Percentiles rank a stretch among this genome's conserved stretches.
Conservation (phyloP, 2,329 filamentous ascomycete species). For the Colletotrichum musae region DNA sequence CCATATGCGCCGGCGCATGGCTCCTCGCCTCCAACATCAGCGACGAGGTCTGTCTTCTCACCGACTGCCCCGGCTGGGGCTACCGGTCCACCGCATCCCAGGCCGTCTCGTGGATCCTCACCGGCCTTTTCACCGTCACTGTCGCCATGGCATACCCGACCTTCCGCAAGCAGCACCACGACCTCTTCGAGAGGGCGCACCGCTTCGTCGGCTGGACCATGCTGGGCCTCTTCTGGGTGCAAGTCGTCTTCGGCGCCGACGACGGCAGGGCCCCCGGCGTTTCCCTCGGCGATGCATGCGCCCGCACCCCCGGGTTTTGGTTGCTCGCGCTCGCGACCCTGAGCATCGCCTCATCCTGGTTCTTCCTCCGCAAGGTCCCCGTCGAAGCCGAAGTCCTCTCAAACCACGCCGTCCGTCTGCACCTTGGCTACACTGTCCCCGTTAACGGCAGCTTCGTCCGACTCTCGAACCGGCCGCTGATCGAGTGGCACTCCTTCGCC, state of each 20-base stretch:
- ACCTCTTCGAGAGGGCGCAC: slow-evolving; percentile 58
- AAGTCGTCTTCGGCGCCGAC: slow-evolving; percentile 67
- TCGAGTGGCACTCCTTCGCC: slow-evolving; percentile 84
- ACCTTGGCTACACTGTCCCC: slow-evolving; percentile 75
- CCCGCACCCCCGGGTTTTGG: slow-evolving; percentile 71
- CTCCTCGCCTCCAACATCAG: slow-evolving; percentile 59
- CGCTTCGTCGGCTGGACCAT: slow-evolving; percentile 63
- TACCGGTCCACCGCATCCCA: slow-evolving; percentile 55
- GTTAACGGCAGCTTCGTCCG: slow-evolving; percentile 61
- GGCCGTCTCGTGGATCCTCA: slow-evolving; percentile 70
- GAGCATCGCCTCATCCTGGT: slow-evolving; percentile 80
- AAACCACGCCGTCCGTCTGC: slow-evolving; percentile 78
- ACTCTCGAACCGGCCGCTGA: slow-evolving; percentile 73
- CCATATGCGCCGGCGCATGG: slow-evolving; percentile 65
- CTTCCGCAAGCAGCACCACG: slow-evolving; percentile 69
- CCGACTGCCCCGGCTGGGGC: slow-evolving; percentile 45
- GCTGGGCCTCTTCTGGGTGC: slow-evolving; percentile 75
- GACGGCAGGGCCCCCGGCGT: slow-evolving; percentile 56
- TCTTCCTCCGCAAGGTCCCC: slow-evolving; percentile 76
- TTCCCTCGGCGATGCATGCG: slow-evolving; percentile 54
- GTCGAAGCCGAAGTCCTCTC: slow-evolving; percentile 79
- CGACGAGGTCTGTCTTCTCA: slow-evolving; percentile 50
- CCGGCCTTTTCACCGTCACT: slow-evolving; percentile 72
- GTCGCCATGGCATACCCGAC: slow-evolving; percentile 71
- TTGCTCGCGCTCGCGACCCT: slow-evolving; percentile 74